Evolutionary conservation across 2,329 filamentous ascomycete genomes (phyloP), one percentile per base, ranked within the genome.

Genomic region (Phialemoniopsis sp.): DNA sequence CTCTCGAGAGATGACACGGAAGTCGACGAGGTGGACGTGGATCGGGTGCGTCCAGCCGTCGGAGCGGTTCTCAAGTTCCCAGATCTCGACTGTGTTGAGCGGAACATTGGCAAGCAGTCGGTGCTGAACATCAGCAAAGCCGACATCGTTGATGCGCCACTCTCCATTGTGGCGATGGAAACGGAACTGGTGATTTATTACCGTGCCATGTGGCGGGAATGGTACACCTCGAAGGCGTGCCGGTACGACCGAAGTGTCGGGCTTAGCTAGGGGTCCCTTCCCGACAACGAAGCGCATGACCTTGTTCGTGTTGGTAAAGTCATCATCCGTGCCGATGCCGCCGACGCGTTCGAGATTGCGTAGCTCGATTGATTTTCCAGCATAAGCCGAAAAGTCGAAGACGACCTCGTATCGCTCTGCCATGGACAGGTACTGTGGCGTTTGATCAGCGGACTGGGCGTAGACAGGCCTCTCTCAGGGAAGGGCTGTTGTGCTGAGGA

Each of bases 21-120:
- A 74, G 48, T 80, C 76, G 35, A 82, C 68, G 2, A 80, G 62
- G 49, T 81, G 78, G 35, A 80, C 68, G 53, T 81, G 77, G 26
- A 72, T 58, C 1, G 74, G 76, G 47, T 80, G 76, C 3, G 67
- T 65, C 54, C 71, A 73, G 18, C 66, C 68, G 13, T 69, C 73
- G 13, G 62, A 63, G 18, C 56, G 60, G 52, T 80, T 78, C 42
- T 64, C 59, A 6, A 76, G 57, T 50, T 68, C 61, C 70, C 70
- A 76, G 36, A 68, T 59, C 55, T 76, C 66, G 6, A 68, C 62
- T 5, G 63, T 64, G 34, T 71, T 71, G 34, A 64, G 66, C 4
- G 61, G 59, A 2, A 69, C 67, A 5, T 63, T 66, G 35, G 71
- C 71, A 2, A 76, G 59, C 16, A 76, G 59, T n/a, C 72, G 64